These are phyloP conservation scores for Meyerozyma sp. DNA, from an alignment of 1,139 yeast genomes.

Conservation along the genomic window DNA sequence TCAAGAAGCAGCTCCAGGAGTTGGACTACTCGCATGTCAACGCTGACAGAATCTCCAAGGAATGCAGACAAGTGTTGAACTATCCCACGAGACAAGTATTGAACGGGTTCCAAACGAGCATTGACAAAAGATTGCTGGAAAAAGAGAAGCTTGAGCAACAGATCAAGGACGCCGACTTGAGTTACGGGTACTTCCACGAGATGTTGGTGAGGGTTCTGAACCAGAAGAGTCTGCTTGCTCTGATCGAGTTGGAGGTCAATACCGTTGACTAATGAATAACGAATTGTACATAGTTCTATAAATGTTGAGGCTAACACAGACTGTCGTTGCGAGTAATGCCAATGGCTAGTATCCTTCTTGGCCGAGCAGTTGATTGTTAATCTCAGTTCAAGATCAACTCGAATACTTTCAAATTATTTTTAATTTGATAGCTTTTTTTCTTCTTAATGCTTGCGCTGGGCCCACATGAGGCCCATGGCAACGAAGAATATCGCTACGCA, in stretches of 20 bases:
- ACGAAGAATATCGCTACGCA: slow-evolving; percentile 18
- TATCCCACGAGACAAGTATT: slow-evolving; percentile 83
- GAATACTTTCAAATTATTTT: too few relatives aligned
- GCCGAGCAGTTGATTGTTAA: too few relatives aligned
- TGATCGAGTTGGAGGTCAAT: slow-evolving; percentile 50
- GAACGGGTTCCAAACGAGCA: slow-evolving; percentile 63
- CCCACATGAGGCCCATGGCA: slow-evolving; percentile 19
- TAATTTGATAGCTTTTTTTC: too few relatives aligned
- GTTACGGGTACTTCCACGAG: slow-evolving; percentile 55
- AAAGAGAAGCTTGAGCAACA: slow-evolving; percentile 51
- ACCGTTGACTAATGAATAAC: slow-evolving; percentile 31
- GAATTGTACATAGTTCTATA: slow-evolving; percentile 1
- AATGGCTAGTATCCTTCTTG: too few relatives aligned
- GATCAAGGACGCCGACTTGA: slow-evolving; percentile 54
- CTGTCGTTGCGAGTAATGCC: too few relatives aligned
- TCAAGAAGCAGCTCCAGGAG: slow-evolving; percentile 54
- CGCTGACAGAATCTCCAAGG: slow-evolving; percentile 73
- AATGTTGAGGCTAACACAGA: neutral
- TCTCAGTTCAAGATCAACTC: too few relatives aligned
- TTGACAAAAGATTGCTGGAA: slow-evolving; percentile 59
- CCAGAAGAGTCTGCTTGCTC: slow-evolving; percentile 43
- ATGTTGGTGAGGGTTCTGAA: slow-evolving; percentile 43
- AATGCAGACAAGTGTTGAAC: slow-evolving; percentile 74
- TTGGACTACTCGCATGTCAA: slow-evolving; percentile 76
- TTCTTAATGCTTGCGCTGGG: slow-evolving; percentile 1